These are phyloP conservation scores for Raphanus sativus DNA, from an alignment of 345 rosid genomes.

Conservation along the genomic window DNA sequence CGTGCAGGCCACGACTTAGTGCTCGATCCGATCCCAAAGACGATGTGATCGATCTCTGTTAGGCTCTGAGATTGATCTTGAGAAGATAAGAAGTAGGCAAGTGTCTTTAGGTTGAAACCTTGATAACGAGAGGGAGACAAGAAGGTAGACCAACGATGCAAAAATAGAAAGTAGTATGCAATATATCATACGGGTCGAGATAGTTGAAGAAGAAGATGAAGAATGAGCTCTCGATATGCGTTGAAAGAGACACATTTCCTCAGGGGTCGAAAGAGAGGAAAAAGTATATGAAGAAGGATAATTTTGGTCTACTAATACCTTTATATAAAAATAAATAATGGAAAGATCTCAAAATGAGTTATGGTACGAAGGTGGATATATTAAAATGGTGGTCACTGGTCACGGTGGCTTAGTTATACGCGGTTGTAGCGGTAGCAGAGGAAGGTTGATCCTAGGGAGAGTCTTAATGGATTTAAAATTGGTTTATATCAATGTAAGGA, in stretches of 20 bases:
- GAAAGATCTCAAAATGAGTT: background rate
- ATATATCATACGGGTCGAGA: constrained; percentile 34
- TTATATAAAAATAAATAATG: background rate
- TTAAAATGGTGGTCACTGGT: constrained; percentile 22
- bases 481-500: background rate
- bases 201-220: constrained; percentile 30
- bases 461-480: background rate
- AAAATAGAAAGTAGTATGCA: constrained; percentile 44
- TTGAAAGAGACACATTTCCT: constrained; percentile 42
- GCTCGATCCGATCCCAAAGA: constrained; percentile 68
- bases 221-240: constrained; percentile 38
- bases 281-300: background rate
- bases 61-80: constrained; percentile 34
- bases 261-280: background rate
- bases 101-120: constrained; percentile 39
- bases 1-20: constrained; percentile 53
- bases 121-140: constrained; percentile 41
- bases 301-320: background rate
- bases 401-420: constrained; percentile 14
- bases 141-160: constrained; percentile 46
- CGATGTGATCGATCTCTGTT: constrained; percentile 54
- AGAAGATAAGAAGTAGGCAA: constrained; percentile 35
- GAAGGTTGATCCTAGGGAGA: background rate
- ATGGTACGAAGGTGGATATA: constrained; percentile 8
- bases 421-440: background rate